Evolutionary conservation across 495 filamentous ascomycete genomes (phyloP).

Genomic region (Penicillium steckii): DNA sequence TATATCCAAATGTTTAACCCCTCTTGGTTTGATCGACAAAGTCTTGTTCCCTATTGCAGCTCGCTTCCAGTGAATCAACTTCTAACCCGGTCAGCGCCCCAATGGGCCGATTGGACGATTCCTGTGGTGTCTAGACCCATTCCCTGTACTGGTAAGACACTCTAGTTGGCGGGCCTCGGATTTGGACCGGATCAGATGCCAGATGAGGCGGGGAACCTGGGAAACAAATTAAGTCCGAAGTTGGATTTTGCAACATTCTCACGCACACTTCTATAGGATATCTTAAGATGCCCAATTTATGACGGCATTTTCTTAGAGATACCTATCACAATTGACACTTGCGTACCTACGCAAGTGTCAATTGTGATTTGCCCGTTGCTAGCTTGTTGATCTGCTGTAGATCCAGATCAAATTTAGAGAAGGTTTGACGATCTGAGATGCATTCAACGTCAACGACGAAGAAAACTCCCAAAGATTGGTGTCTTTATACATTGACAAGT

Average conservation of each 20-base stretch:
- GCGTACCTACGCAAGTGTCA: not conserved
- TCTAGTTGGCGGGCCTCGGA: not conserved
- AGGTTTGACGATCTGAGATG: too few species aligned
- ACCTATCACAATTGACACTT: not conserved
- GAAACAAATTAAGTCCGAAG: not conserved
- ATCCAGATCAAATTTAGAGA: not conserved
- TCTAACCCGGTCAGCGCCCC: not conserved
- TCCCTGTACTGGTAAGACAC: too few species aligned
- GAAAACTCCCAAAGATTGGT: too few species aligned
- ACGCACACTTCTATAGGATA: too few species aligned
- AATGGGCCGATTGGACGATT: not conserved
- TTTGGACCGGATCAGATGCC: not conserved
- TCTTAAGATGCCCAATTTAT: not conserved
- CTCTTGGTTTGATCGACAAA: conserved; percentile 1
- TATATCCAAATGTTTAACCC: conserved; percentile 26
- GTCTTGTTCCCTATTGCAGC: not conserved
- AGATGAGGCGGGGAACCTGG: not conserved
- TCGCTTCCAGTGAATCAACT: not conserved
- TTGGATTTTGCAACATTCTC: too few species aligned
- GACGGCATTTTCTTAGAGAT: not conserved
- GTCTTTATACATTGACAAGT: too few species aligned
- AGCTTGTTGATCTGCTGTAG: conserved; percentile 1
- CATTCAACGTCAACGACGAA: too few species aligned
- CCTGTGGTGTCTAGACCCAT: not conserved
- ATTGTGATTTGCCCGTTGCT: not conserved